Conservation (phyloP, 495 filamentous ascomycete genomes). For the Polyplosphaeria fusca region DNA sequence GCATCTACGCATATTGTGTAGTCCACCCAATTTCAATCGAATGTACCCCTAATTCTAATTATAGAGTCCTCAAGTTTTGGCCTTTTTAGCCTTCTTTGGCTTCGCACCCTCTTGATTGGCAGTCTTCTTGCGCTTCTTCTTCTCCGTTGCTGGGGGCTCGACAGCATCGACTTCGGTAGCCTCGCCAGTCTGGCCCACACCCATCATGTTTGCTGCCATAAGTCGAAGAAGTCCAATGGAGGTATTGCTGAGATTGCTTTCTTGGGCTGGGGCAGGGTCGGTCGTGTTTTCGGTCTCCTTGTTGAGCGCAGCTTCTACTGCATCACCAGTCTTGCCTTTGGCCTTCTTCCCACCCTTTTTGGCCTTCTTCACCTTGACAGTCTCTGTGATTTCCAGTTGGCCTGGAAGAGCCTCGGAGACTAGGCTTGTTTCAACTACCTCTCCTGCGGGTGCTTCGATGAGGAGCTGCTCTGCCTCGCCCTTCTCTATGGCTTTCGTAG, state of each 20-base stretch:
- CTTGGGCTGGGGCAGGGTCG: too few species aligned
- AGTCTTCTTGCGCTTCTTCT: constrained; percentile 23
- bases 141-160: constrained; percentile 13
- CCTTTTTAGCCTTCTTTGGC: constrained; percentile 36
- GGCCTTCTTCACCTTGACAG: constrained; percentile 10
- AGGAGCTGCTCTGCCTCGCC: constrained; percentile 30
- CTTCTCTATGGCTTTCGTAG: constrained; percentile 38
- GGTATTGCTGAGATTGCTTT: constrained; percentile 8
- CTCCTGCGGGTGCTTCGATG: constrained; percentile 5
- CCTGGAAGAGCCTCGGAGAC: background rate
- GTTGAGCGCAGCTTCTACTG: background rate
- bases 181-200: constrained; percentile 1
- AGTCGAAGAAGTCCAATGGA: background rate
- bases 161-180: constrained; percentile 16
- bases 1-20: too few species aligned
- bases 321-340: constrained; percentile 3
- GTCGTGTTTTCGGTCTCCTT: constrained; percentile 29
- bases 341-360: constrained; percentile 38
- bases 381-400: constrained; percentile 10
- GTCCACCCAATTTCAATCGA: too few species aligned
- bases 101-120: constrained; percentile 4
- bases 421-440: background rate
- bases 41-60: too few species aligned
- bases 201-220: background rate
- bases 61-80: background rate